Conservation (phyloP, 805 yeast genomes). For the Vanderwaltozyma verrucispora region DNA sequence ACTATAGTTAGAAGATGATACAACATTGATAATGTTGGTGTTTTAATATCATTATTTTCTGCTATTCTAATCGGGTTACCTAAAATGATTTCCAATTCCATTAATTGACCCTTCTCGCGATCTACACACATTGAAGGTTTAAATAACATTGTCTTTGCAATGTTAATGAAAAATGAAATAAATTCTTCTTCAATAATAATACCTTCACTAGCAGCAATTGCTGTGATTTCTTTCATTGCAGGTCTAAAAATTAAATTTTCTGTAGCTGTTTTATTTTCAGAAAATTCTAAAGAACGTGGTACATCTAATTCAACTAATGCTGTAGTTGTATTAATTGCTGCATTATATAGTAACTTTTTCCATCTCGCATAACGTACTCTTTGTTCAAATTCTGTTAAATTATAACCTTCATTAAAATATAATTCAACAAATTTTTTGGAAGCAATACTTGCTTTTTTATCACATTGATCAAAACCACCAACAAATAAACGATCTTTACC, state of each 20-base stretch:
- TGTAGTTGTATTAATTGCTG: slow-evolving; percentile 50
- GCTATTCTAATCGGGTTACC: slow-evolving; percentile 55
- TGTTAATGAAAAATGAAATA: slow-evolving; percentile 39
- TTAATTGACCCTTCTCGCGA: slow-evolving; percentile 45
- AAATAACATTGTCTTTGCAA: slow-evolving; percentile 43
- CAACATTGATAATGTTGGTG: slow-evolving; percentile 51
- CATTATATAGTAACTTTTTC: slow-evolving; percentile 56
- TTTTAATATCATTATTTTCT: slow-evolving; percentile 32
- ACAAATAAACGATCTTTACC: slow-evolving; percentile 41
- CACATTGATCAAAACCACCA: slow-evolving; percentile 39
- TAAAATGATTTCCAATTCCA: slow-evolving; percentile 60
- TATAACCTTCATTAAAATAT: slow-evolving; percentile 35
- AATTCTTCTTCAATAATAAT: slow-evolving; percentile 37
- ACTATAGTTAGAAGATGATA: slow-evolving; percentile 50
- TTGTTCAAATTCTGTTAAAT: slow-evolving; percentile 32
- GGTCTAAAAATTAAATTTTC: slow-evolving; percentile 32
- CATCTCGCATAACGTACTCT: slow-evolving; percentile 45
- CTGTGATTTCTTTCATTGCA: slow-evolving; percentile 53
- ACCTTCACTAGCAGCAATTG: slow-evolving; percentile 54
- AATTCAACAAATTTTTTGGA: slow-evolving; percentile 32
- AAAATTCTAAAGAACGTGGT: slow-evolving; percentile 38
- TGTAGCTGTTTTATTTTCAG: slow-evolving; percentile 30
- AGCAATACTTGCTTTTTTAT: slow-evolving; percentile 25
- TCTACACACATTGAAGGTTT: slow-evolving; percentile 67
- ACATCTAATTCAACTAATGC: slow-evolving; percentile 48